Conservation (phyloP, 169 alveolate species). For the Plasmodium adleri region DNA sequence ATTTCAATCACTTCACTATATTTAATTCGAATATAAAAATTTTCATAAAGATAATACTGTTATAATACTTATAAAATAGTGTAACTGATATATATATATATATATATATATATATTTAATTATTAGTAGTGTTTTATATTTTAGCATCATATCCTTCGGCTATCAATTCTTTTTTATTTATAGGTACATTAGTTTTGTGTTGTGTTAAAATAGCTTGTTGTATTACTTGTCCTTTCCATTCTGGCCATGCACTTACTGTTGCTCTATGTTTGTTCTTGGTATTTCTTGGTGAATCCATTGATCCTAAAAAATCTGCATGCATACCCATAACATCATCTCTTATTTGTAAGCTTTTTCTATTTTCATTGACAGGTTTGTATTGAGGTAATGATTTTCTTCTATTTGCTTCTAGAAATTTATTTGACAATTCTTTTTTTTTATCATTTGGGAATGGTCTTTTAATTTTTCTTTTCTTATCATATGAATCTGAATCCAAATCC, state of each 20-base stretch:
- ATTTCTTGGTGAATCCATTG: conserved; percentile 83
- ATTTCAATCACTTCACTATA: too few species aligned
- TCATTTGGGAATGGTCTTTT: conserved; percentile 76
- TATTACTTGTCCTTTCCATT: conserved; percentile 94
- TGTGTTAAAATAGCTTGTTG: conserved; percentile 92
- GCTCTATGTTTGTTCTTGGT: conserved; percentile 78
- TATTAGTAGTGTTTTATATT: conserved; percentile 75
- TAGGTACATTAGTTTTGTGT: conserved; percentile 90
- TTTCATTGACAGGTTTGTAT: conserved; percentile 88
- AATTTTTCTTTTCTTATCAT: conserved; percentile 22
- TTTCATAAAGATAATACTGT: too few species aligned
- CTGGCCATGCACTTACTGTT: conserved; percentile 91
- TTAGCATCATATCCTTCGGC: conserved; percentile 94
- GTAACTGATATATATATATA: too few species aligned
- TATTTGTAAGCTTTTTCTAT: conserved; percentile 81
- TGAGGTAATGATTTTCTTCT: conserved; percentile 83
- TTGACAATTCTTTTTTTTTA: conserved; percentile 65
- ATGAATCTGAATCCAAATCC: conserved; percentile 77
- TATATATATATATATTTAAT: not conserved
- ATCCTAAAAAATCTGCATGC: conserved; percentile 89
- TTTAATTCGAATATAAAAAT: too few species aligned
- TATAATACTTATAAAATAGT: too few species aligned
- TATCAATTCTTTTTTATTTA: conserved; percentile 89
- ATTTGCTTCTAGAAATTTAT: conserved; percentile 41
- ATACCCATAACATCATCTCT: conserved; percentile 89